Percentiles rank a stretch among this genome's conserved stretches.
Conservation (phyloP, 2,329 filamentous ascomycete species). For the Aspergillus eucalypticola region DNA sequence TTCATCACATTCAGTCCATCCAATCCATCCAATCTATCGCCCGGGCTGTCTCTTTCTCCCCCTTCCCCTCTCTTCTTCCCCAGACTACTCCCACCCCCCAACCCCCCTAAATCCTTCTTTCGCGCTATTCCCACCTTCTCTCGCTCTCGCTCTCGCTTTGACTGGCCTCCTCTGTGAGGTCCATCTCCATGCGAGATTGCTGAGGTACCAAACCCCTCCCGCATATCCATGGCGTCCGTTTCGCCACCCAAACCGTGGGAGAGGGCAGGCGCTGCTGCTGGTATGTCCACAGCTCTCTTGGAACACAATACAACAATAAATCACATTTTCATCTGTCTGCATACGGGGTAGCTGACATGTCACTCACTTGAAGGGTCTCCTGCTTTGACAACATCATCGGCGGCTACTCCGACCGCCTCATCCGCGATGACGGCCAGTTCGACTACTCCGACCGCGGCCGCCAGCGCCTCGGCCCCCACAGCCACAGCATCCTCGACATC, state of each 20-base stretch:
- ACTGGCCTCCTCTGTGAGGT: constrained; percentile 11
- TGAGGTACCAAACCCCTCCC: constrained; percentile 23
- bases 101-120: constrained; percentile 9
- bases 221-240: constrained; percentile 55
- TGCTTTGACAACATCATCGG: constrained; percentile 26
- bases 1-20: constrained; percentile 15
- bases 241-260: constrained; percentile 99
- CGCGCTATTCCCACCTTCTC: neutral
- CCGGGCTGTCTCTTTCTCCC: constrained; percentile 13
- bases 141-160: neutral
- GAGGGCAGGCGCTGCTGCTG: constrained; percentile 63
- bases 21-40: constrained; percentile 6
- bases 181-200: constrained; percentile 32
- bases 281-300: constrained; percentile 45
- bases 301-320: too few species aligned
- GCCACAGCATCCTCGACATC: constrained; percentile 47
- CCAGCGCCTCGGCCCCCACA: constrained; percentile 42
- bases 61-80: constrained; percentile 11
- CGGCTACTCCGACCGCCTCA: constrained; percentile 27
- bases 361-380: constrained; percentile 21
- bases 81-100: neutral
- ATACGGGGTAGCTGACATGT: constrained; percentile 5
- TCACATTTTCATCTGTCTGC: too few species aligned
- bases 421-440: constrained; percentile 39
- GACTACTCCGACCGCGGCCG: constrained; percentile 37